These are phyloP conservation scores for Fusarium sp. DNA, from an alignment of 2,329 filamentous ascomycete species.

Conservation along the genomic window DNA sequence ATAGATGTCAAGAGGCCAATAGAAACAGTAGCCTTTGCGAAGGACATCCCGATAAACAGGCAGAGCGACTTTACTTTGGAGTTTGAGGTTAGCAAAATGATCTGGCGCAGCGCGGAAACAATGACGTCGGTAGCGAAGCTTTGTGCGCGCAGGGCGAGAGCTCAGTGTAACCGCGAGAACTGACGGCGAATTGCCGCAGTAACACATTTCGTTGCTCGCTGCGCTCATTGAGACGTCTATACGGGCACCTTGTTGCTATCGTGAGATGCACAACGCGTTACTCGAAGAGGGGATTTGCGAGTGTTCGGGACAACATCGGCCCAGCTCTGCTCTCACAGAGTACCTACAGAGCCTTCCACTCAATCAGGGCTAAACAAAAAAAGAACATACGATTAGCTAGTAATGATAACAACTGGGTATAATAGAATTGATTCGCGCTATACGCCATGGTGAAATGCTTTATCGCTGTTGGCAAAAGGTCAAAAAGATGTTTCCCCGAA, in stretches of 20 bases:
- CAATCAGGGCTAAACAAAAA: too few species aligned
- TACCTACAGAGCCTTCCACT: not conserved
- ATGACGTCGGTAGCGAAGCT: not conserved
- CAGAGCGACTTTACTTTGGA: not conserved
- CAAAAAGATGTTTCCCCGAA: slow-evolving; percentile 12
- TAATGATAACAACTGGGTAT: not conserved
- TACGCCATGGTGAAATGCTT: too few species aligned
- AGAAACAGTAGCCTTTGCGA: not conserved
- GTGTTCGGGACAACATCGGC: not conserved
- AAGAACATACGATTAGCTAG: too few species aligned
- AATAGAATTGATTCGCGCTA: not conserved
- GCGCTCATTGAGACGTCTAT: not conserved
- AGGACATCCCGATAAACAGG: not conserved
- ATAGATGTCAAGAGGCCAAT: not conserved
- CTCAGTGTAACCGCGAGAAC: too few species aligned
- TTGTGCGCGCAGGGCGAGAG: not conserved
- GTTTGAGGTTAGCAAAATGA: not conserved
- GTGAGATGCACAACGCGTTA: not conserved
- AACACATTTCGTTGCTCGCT: not conserved
- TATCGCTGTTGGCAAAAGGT: rapidly evolving
- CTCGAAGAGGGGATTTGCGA: not conserved
- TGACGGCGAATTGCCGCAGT: too few species aligned
- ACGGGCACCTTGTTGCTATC: not conserved
- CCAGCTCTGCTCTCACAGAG: too few species aligned
- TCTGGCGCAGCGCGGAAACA: not conserved